These are phyloP conservation scores for Chloris gayana DNA, from an alignment of 176 grass and related monocot species.

Conservation along the genomic window DNA sequence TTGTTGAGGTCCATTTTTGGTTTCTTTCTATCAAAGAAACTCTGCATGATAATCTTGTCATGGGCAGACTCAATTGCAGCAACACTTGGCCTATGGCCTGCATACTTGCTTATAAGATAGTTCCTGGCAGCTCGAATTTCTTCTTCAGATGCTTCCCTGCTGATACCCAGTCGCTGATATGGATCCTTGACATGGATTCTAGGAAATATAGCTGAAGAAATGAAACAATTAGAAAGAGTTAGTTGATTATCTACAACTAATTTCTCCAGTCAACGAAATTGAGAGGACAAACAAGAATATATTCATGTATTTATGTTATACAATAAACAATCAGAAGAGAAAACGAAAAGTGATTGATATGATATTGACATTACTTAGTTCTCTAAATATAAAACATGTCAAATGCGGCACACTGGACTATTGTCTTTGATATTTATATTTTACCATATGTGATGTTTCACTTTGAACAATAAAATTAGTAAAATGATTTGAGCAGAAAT, in stretches of 20 bases:
- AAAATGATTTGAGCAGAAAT: not conserved
- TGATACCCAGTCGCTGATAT: slow-evolving; percentile 81
- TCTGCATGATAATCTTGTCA: slow-evolving; percentile 88
- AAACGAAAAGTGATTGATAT: not conserved
- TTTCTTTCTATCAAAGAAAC: slow-evolving; percentile 81
- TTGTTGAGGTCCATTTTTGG: slow-evolving; percentile 85
- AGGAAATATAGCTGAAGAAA: slow-evolving; percentile 82
- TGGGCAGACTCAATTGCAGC: slow-evolving; percentile 95
- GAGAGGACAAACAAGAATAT: slow-evolving; percentile 17
- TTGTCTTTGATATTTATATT: not conserved
- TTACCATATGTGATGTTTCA: slow-evolving; percentile 19
- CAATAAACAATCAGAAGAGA: slow-evolving; percentile 25
- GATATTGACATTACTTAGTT: not conserved
- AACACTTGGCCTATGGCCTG: slow-evolving; percentile 80
- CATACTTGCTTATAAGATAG: slow-evolving; percentile 85
- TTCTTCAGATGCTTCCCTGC: slow-evolving; percentile 93
- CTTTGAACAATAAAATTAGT: slow-evolving; percentile 18
- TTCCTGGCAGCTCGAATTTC: slow-evolving; percentile 95
- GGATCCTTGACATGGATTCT: slow-evolving; percentile 90
- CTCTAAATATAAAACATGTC: not conserved
- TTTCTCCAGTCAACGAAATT: slow-evolving; percentile 10
- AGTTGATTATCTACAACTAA: slow-evolving; percentile 17
- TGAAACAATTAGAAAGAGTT: slow-evolving; percentile 24
- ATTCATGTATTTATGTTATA: not conserved
- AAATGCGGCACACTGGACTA: no score